These are phyloP conservation scores for Gliomastix tumulicola DNA, from an alignment of 2,329 filamentous ascomycete species.

Conservation along the genomic window DNA sequence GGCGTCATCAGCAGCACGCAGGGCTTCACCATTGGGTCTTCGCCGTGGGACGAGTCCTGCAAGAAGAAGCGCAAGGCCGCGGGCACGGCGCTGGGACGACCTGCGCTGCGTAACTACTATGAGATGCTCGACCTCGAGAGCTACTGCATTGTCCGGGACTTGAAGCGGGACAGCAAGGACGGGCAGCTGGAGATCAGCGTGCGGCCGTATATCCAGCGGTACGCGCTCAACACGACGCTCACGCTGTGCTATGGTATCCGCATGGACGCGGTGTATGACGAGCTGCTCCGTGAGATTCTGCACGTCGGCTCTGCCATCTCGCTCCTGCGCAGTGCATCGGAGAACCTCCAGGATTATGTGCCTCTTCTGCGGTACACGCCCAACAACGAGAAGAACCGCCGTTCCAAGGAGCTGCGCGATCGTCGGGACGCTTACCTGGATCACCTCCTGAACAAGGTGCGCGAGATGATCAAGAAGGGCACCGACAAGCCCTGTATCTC, in stretches of 20 bases:
- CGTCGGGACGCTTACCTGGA: slow-evolving; percentile 42
- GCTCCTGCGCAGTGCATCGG: slow-evolving; percentile 39
- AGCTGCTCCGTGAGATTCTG: slow-evolving; percentile 41
- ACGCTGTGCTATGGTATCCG: slow-evolving; percentile 76
- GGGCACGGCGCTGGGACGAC: slow-evolving; percentile 70
- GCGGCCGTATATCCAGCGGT: slow-evolving; percentile 66
- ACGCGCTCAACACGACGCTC: slow-evolving; percentile 69
- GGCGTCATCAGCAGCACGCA: slow-evolving; percentile 69
- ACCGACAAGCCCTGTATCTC: slow-evolving; percentile 47
- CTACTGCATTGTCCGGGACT: slow-evolving; percentile 63
- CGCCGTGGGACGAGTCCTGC: slow-evolving; percentile 77
- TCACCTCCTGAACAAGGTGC: slow-evolving; percentile 38
- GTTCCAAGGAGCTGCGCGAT: slow-evolving; percentile 36
- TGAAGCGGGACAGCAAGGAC: slow-evolving; percentile 55
- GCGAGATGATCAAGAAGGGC: slow-evolving; percentile 41
- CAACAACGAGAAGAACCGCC: slow-evolving; percentile 41
- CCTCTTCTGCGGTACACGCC: slow-evolving; percentile 41
- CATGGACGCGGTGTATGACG: slow-evolving; percentile 46
- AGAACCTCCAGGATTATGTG: slow-evolving; percentile 47
- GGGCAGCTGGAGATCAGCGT: slow-evolving; percentile 63
- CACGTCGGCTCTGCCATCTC: slow-evolving; percentile 45
- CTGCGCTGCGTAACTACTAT: slow-evolving; percentile 71
- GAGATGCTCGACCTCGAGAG: slow-evolving; percentile 76
- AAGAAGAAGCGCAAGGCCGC: slow-evolving; percentile 72
- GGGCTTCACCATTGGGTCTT: slow-evolving; percentile 77